Evolutionary conservation across 2,329 filamentous ascomycete species (phyloP).

Genomic region (Exophiala calicioides): DNA sequence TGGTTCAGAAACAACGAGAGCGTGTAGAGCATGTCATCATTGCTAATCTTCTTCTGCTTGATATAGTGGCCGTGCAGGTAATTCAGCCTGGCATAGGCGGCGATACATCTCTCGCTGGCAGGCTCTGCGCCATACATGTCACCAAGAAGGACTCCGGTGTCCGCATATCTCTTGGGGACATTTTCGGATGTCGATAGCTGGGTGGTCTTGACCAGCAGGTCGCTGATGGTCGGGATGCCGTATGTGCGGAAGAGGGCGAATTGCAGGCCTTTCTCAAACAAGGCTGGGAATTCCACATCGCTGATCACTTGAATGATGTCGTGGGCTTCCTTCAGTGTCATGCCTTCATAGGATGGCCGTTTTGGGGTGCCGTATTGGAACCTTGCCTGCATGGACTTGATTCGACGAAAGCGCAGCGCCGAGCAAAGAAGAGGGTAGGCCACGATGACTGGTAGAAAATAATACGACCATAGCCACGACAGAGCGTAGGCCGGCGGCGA

Average conservation of each 20-base stretch:
- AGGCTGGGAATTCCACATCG: slow-evolving; percentile 28
- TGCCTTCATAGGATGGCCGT: slow-evolving; percentile 36
- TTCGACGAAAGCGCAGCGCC: slow-evolving; percentile 24
- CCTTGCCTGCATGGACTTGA: slow-evolving; percentile 25
- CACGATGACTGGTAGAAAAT: slow-evolving; percentile 21
- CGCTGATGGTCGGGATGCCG: slow-evolving; percentile 58
- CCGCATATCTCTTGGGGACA: slow-evolving; percentile 55
- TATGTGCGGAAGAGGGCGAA: slow-evolving; percentile 49
- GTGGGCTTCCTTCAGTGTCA: slow-evolving; percentile 49
- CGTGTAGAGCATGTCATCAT: slow-evolving; percentile 67
- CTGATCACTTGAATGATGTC: slow-evolving; percentile 25
- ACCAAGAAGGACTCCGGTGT: slow-evolving; percentile 52
- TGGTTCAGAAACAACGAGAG: slow-evolving; percentile 66
- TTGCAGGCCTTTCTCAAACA: slow-evolving; percentile 31
- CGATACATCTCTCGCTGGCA: slow-evolving; percentile 44
- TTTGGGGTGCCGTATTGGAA: slow-evolving; percentile 25
- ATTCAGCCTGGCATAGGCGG: slow-evolving; percentile 65
- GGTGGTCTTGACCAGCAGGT: slow-evolving; percentile 50
- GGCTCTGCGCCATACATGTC: slow-evolving; percentile 48
- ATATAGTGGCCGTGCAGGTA: slow-evolving; percentile 62
- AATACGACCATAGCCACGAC: slow-evolving; percentile 25
- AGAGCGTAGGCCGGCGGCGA: slow-evolving; percentile 11
- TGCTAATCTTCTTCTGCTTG: slow-evolving; percentile 59
- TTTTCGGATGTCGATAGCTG: slow-evolving; percentile 51
- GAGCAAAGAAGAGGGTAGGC: slow-evolving; percentile 28